Evolutionary conservation across 225 moss, liverwort and hornwort species (phyloP).

Genomic region (Neckera pumila): DNA sequence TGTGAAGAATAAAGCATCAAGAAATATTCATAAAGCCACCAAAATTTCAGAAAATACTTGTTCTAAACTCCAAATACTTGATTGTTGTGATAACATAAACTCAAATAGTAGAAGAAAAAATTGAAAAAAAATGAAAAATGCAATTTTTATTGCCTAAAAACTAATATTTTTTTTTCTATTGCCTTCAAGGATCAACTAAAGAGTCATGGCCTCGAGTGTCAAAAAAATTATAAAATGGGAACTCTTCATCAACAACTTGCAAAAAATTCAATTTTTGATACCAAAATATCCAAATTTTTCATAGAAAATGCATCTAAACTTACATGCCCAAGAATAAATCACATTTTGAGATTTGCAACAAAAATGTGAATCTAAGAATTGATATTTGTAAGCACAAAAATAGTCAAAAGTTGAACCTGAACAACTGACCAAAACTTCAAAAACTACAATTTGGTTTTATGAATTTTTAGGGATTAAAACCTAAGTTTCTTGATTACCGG

Average conservation of each 20-base stretch:
- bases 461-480: background rate
- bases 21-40: background rate
- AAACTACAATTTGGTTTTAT: background rate
- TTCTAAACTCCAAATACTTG: accelerated
- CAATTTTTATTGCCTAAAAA: background rate
- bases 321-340: background rate
- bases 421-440: background rate
- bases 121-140: background rate
- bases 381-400: accelerated
- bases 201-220: background rate
- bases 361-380: background rate
- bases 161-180: background rate
- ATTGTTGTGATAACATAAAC: background rate
- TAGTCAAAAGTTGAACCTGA: accelerated
- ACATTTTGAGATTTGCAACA: background rate
- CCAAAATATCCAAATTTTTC: background rate
- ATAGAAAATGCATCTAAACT: background rate
- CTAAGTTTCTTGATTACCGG: accelerated
- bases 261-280: background rate
- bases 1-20: background rate
- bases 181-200: background rate
- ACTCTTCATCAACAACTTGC: background rate
- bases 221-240: background rate
- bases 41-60: background rate
- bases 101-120: background rate